Conservation (phyloP, 768 basidiomycete genomes). For the Tricholoma saponaceum region DNA sequence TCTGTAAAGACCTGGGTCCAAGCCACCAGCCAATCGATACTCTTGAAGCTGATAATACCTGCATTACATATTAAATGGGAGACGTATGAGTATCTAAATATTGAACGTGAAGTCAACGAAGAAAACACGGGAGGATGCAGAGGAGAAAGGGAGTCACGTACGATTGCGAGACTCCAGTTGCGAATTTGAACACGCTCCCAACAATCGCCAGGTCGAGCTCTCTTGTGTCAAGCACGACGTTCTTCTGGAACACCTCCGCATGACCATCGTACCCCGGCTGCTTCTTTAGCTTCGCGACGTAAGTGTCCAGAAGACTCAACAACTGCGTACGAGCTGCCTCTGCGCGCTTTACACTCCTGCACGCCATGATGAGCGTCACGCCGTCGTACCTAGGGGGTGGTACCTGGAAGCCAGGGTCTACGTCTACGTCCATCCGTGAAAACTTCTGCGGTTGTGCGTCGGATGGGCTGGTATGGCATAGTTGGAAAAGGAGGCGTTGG, state of each 20-base stretch:
- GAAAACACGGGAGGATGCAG: too few relatives aligned
- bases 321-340: slow-evolving; percentile 57
- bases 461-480: slow-evolving; percentile 46
- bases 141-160: background rate
- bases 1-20: slow-evolving; percentile 43
- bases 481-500: slow-evolving; percentile 67
- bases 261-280: slow-evolving; percentile 43
- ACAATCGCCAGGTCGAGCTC: slow-evolving; percentile 62
- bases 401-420: background rate
- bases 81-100: slow-evolving; percentile 67
- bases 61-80: slow-evolving; percentile 83
- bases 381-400: slow-evolving; percentile 34
- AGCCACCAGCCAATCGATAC: slow-evolving; percentile 46
- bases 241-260: slow-evolving; percentile 53
- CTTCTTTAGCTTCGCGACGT: slow-evolving; percentile 36
- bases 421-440: slow-evolving; percentile 9
- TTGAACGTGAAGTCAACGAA: background rate
- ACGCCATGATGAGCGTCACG: slow-evolving; percentile 77
- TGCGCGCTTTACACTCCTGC: slow-evolving; percentile 63
- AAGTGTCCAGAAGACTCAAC: slow-evolving; percentile 47
- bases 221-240: slow-evolving; percentile 57
- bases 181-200: slow-evolving; percentile 58
- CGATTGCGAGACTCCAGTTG: slow-evolving; percentile 36
- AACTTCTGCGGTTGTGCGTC: slow-evolving; percentile 49
- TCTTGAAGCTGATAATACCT: slow-evolving; percentile 56